Base-by-base conservation (phyloP, 768 basidiomycete genomes). In the Lentinula detonsa region DNA sequence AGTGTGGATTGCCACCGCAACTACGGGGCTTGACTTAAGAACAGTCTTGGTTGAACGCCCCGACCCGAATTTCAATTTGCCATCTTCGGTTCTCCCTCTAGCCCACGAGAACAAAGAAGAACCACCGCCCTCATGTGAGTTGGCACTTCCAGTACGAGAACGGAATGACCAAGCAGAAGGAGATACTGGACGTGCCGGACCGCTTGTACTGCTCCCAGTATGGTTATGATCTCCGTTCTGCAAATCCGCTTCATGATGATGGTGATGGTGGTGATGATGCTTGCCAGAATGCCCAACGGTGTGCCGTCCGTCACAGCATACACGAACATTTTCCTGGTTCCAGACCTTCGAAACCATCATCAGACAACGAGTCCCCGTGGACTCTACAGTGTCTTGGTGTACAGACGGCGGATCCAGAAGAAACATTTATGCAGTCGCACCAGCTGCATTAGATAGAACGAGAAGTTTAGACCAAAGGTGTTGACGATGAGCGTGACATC, bases 281-380 rank as follows among this genome's bases (percentile, higher is more conserved):
- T 81, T 78, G 34, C 78, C 81, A 40, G 79, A 76, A 62, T 81
- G 82, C 0, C 91, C 91, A 16, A 95, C 91, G 1, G 91, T 93
- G 72, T 95, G 93, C 56, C 85, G 80, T 18, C 91, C 92, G 70
- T 93, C 91, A 67, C 91, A 94, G 70, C 92, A 94, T 1, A 90
- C 94, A 23, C 96, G 83, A 21, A 98, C 95, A 67, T 98, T 98
- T 76, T 98, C n/a, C n/a, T n/a, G n/a, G n/a, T n/a, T n/a, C 95
- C 59, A 98, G 72, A 0, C 94, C 95, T 68, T 98, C 95, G 70
- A 85, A 66, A 4, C 85, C 92, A 35, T 86, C 86, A 65, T 92
- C 91, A 11, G 85, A 88, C 63, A 82, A 71, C 21, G 79, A 78
- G 18, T 86, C 88, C 18, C 85, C 90, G 66, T 95, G 87, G 35